Evolutionary conservation across 164 flowering plant genomes (phyloP).

Genomic region (Nymphaea colorata): DNA sequence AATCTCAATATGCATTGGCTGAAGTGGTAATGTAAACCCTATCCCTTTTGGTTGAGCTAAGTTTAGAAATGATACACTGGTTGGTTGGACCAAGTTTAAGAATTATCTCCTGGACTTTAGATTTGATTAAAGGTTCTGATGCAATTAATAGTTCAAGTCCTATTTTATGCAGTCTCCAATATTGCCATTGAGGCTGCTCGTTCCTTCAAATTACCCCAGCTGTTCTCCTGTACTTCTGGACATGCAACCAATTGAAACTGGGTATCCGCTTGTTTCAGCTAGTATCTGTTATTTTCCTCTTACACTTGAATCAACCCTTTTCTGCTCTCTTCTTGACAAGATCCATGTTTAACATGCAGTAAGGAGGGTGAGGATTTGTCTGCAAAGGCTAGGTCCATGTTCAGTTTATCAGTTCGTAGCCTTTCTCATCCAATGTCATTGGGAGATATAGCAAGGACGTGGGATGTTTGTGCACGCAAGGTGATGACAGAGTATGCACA

Average conservation of each 20-base stretch:
- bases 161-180: conserved; percentile 62
- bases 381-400: conserved; percentile 47
- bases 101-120: background rate
- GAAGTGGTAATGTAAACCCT: conserved; percentile 45
- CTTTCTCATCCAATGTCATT: conserved; percentile 75
- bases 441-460: conserved; percentile 60
- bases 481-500: conserved; percentile 52
- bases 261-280: conserved; percentile 21
- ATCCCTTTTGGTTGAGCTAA: background rate
- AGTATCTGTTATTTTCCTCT: background rate
- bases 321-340: background rate
- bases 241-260: conserved; percentile 69
- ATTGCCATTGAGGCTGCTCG: conserved; percentile 62
- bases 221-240: conserved; percentile 75
- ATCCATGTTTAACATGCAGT: conserved; percentile 18
- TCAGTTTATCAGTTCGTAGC: conserved; percentile 49
- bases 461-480: conserved; percentile 74
- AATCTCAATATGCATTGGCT: conserved; percentile 56
- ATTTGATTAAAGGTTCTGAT: background rate
- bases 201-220: conserved; percentile 76
- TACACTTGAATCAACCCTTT: background rate
- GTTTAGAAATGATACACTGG: background rate
- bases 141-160: background rate
- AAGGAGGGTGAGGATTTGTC: conserved; percentile 69
- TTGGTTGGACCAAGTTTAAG: background rate